Base-by-base conservation (phyloP, 768 basidiomycete species). In the Scleroderma citrinum region DNA sequence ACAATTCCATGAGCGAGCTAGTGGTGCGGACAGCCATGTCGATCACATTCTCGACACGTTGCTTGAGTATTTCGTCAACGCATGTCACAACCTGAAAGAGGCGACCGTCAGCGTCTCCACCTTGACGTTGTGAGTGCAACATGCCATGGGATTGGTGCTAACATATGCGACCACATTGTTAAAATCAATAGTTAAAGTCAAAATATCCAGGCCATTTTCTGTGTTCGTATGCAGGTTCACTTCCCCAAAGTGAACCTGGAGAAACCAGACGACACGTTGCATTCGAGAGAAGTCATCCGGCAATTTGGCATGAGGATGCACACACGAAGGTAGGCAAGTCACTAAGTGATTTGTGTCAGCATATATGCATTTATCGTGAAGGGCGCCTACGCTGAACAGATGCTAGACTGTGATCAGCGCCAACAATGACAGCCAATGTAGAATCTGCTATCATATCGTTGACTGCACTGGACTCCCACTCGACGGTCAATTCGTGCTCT, bases 371-470 rank as follows among this genome's bases (percentile, higher is more conserved):
- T 41, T 30, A 17, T 3, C 21, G 31, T 17, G 29, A 24, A 39
- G 39, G 20, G 16, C 5, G 73, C 87, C 59, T 59, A 93, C 94
- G 59, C 73, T 96, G 95, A 32, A 94, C 91, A 12, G 94, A 94
- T 2, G 92, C 92, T n/a, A 88, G 90, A 60, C 91, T 93, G 57
- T 78, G 82, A 66, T 96, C 94, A 44, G 96, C 89, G 1, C 92
- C 87, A 0, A 87, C 81, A 31, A 97, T 79, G 35, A 98, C 71
- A 0, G 91, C 91, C 40, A 97, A 62, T 0, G 91, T 88, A 13
- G 94, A 92, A 64, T 98, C 95, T 6, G 95, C 95, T 46, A 99
- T 87, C 92, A 97, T 97, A 63, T 99, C 95, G 57, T 92, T 95
- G 60, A 86, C 88, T 7, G 86, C 83, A 56, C 85, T 87, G 0